Percentiles rank a stretch among this genome's conserved stretches.
phyloP scores from a whole-genome alignment of 1,139 yeast species.

The Suhomyces kunorum region DNA sequence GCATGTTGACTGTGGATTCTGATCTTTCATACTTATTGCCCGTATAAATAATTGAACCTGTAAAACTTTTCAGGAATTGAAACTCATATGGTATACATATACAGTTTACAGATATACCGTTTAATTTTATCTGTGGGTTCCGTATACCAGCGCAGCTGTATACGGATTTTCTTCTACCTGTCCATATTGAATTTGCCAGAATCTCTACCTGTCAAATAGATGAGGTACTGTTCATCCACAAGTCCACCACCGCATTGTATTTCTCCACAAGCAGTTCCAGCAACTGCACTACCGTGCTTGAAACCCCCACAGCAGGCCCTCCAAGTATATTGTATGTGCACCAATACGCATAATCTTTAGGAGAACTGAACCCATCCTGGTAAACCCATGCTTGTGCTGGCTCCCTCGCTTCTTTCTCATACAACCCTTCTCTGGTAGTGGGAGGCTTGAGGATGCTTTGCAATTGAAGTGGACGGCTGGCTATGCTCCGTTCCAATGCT shows the following conservation, averaged over 20 bases:
- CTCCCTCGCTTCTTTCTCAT: conserved; percentile 22
- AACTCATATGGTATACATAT: no score
- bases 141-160: no score
- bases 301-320: conserved; percentile 11
- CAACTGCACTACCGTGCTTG: conserved; percentile 13
- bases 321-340: conserved; percentile 42
- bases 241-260: conserved; percentile 15
- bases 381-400: conserved; percentile 31
- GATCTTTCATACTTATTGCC: no score
- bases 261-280: conserved; percentile 3
- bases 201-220: no score
- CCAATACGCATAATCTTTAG: conserved; percentile 29
- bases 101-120: no score
- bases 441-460: conserved; percentile 28
- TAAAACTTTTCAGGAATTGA: no score
- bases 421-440: conserved; percentile 18
- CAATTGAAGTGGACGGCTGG: conserved; percentile 24
- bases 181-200: no score
- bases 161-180: no score
- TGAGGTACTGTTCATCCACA: conserved; percentile 10
- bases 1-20: no score
- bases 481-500: not conserved
- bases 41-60: no score
- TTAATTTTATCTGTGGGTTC: no score
- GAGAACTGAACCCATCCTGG: conserved; percentile 20